These are phyloP conservation scores for Cydonia oblonga DNA, from an alignment of 331 rosid species.

Conservation along the genomic window DNA sequence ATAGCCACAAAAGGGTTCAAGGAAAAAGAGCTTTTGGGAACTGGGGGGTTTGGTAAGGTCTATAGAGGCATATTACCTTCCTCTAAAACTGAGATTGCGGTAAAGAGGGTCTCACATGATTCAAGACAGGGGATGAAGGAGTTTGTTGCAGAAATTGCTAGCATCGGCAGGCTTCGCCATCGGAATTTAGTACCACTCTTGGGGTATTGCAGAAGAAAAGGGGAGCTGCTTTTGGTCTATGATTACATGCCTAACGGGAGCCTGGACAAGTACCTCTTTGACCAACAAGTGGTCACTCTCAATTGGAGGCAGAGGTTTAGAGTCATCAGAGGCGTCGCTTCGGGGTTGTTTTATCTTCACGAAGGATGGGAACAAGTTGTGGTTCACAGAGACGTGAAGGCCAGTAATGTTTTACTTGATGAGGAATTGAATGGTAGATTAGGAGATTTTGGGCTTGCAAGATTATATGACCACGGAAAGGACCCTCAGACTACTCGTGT, in stretches of 20 bases:
- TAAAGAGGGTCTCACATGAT: slow-evolving; percentile 21
- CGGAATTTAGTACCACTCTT: slow-evolving; percentile 25
- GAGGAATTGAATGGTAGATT: slow-evolving; percentile 15
- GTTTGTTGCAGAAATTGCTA: slow-evolving; percentile 33
- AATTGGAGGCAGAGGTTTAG: slow-evolving; percentile 26
- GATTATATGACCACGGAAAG: slow-evolving; percentile 22
- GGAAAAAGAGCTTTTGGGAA: slow-evolving; percentile 19
- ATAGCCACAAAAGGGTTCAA: slow-evolving; percentile 28
- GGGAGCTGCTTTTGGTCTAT: slow-evolving; percentile 24
- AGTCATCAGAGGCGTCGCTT: slow-evolving; percentile 22
- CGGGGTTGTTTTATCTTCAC: slow-evolving; percentile 23
- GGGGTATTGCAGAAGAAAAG: slow-evolving; percentile 29
- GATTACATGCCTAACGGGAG: slow-evolving; percentile 34
- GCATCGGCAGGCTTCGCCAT: slow-evolving; percentile 28
- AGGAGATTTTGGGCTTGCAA: slow-evolving; percentile 38
- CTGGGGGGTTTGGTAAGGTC: slow-evolving; percentile 29
- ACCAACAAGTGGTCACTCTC: not conserved
- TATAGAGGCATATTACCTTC: slow-evolving; percentile 19
- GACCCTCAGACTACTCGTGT: slow-evolving; percentile 18
- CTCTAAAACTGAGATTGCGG: slow-evolving; percentile 17
- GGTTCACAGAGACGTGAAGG: slow-evolving; percentile 34
- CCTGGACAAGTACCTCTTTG: slow-evolving; percentile 11
- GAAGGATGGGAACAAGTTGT: slow-evolving; percentile 30
- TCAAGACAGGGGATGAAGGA: slow-evolving; percentile 28
- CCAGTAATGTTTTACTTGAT: slow-evolving; percentile 31